phyloP scores from a whole-genome alignment of 129 eudicot genomes.

The Rutidosis leptorrhynchoides region DNA sequence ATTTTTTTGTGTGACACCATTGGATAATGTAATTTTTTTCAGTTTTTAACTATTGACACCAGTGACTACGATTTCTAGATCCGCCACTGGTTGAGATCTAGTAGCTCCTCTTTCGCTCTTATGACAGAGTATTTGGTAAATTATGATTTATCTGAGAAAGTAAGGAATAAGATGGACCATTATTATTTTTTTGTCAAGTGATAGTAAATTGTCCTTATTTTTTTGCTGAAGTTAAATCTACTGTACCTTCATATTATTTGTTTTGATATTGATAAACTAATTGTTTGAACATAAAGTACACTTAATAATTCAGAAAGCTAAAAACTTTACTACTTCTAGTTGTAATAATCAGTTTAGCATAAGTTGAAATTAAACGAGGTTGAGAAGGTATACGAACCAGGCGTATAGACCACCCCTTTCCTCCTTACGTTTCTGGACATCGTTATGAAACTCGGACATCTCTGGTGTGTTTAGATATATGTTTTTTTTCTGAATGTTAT shows the following conservation, averaged over 20 bases:
- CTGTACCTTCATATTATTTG: background rate
- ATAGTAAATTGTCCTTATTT: background rate
- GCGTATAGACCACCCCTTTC: conserved; percentile 41
- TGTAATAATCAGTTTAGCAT: background rate
- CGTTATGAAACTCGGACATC: conserved; percentile 38
- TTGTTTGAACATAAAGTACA: background rate
- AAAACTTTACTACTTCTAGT: background rate
- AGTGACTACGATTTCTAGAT: no score
- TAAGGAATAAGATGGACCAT: background rate
- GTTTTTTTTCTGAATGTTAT: conserved; percentile 13
- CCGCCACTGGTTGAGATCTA: no score
- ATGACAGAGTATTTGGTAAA: background rate
- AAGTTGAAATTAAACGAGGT: background rate
- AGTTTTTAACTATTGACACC: no score
- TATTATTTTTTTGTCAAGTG: background rate
- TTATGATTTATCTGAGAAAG: background rate
- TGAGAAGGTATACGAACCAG: conserved; percentile 33
- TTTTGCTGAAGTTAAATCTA: background rate
- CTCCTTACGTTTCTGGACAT: conserved; percentile 34
- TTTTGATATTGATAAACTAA: background rate
- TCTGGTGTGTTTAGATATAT: conserved; percentile 1
- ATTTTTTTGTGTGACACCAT: no score
- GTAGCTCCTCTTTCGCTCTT: no score
- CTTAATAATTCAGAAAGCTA: background rate
- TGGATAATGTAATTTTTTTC: no score